phyloP scores from a whole-genome alignment of 1,139 yeast species.

The Pneumocystis canis region DNA sequence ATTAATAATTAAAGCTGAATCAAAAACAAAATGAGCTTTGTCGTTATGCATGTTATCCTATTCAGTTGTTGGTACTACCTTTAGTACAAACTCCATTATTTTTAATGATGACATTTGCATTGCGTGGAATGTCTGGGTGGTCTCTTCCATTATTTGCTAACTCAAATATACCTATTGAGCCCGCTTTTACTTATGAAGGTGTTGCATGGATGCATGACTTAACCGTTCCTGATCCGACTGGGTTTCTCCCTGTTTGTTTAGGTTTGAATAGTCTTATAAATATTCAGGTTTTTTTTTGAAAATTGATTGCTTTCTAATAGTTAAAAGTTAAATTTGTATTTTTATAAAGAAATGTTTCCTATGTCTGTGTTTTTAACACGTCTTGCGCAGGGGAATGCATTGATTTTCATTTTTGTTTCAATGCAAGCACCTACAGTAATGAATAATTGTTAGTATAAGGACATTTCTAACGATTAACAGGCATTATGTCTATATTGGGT shows the following conservation, averaged over 20 bases:
- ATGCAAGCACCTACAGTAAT: neutral
- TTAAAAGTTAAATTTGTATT: neutral
- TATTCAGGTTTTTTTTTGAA: neutral
- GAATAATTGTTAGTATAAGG: neutral
- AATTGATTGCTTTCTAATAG: neutral
- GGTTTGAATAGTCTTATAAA: neutral
- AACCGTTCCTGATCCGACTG: neutral
- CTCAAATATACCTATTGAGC: neutral
- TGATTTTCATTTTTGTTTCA: neutral
- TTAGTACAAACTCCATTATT: neutral
- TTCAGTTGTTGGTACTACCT: neutral
- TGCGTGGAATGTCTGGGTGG: conserved; percentile 2
- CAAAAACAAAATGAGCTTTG: neutral
- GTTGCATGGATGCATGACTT: neutral
- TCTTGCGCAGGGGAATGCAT: neutral
- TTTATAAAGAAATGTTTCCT: neutral
- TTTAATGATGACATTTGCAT: neutral
- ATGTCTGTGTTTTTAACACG: neutral
- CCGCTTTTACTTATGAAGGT: neutral
- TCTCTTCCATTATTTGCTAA: neutral
- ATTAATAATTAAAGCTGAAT: neutral
- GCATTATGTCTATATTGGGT: neutral
- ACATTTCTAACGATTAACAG: neutral
- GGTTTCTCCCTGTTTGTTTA: neutral
- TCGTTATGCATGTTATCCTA: neutral